These are phyloP conservation scores for Psilocybe azurescens DNA, from an alignment of 768 basidiomycete species.

Conservation along the genomic window DNA sequence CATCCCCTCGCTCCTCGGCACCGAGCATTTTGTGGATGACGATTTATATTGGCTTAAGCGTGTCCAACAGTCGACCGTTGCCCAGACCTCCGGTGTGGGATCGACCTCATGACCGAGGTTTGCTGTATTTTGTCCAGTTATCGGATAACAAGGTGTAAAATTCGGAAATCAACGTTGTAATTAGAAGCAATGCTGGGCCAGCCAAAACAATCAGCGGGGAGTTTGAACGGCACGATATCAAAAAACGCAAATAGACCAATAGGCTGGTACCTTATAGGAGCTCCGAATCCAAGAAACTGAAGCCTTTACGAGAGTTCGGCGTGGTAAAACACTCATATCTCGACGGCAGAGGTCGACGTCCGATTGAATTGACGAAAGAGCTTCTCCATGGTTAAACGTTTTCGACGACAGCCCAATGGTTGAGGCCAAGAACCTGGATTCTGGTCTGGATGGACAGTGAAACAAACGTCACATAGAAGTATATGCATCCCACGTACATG, in stretches of 20 bases:
- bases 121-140: background rate
- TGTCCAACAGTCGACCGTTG: background rate
- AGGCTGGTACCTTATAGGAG: background rate
- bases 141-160: background rate
- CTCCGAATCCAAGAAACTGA: background rate
- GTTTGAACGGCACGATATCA: background rate
- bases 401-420: background rate
- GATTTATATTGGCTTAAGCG: background rate
- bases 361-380: background rate
- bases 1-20: constrained; percentile 19
- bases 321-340: background rate
- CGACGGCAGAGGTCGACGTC: background rate
- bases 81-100: constrained; percentile 1
- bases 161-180: background rate
- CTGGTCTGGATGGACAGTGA: constrained; percentile 1
- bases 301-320: background rate
- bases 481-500: background rate
- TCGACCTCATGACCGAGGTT: background rate
- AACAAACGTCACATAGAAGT: too few relatives aligned
- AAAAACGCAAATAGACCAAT: background rate
- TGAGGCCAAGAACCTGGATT: constrained; percentile 7
- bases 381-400: background rate
- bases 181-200: background rate
- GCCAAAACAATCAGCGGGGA: background rate
- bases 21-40: constrained; percentile 15